Evolutionary conservation across 306 rosid genomes (phyloP).

Genomic region (Ziziphus jujuba): DNA sequence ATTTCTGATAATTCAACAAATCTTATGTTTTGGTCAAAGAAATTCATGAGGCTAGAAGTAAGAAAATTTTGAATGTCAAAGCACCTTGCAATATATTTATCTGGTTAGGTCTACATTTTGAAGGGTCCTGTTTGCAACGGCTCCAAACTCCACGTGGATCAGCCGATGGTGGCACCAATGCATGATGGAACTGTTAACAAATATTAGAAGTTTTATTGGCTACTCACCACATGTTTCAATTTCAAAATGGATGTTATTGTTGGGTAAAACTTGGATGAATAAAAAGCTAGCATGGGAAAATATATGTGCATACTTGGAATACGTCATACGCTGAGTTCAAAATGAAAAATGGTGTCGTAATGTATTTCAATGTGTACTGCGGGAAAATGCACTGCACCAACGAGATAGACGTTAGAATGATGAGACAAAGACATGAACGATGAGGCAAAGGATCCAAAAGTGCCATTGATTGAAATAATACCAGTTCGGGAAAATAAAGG

Average conservation of each 20-base stretch:
- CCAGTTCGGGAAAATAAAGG: conserved; percentile 52
- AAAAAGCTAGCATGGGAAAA: neutral
- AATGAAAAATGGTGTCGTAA: conserved; percentile 58
- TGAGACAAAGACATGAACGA: neutral
- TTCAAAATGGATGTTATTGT: conserved; percentile 1
- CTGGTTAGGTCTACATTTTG: conserved; percentile 58
- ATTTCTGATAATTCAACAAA: neutral
- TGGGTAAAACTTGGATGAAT: conserved; percentile 5
- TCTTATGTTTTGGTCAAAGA: neutral
- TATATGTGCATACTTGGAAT: conserved; percentile 44
- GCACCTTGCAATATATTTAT: conserved; percentile 69
- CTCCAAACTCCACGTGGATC: conserved; percentile 75
- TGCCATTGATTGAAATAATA: conserved; percentile 27
- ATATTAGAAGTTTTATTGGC: conserved; percentile 14
- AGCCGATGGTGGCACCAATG: conserved; percentile 79
- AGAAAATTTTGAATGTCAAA: neutral
- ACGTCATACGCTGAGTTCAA: conserved; percentile 75
- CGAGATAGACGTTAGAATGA: conserved; percentile 30
- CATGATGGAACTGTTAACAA: conserved; percentile 70
- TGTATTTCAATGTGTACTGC: conserved; percentile 52
- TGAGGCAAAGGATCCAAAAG: neutral
- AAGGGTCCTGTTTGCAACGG: conserved; percentile 66
- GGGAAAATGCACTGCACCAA: conserved; percentile 71
- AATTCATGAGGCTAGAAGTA: too few relatives aligned
- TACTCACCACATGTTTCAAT: conserved; percentile 6